Conservation (phyloP, 1,139 yeast genomes). For the Trichomonascaceae sp. region DNA sequence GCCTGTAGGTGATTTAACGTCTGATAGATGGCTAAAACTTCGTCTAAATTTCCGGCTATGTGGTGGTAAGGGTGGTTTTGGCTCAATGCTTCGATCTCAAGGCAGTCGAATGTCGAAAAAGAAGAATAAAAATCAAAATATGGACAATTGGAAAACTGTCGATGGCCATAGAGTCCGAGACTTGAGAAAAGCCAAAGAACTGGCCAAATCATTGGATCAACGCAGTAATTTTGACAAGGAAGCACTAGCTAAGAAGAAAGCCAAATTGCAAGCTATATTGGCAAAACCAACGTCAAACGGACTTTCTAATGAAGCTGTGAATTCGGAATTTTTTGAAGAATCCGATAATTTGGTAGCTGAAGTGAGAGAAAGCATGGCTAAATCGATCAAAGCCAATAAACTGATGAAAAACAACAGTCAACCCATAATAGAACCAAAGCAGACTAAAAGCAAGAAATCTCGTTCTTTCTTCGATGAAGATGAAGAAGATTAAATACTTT, state of each 20-base stretch:
- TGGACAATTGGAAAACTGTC: constrained; percentile 33
- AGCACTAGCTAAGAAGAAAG: constrained; percentile 30
- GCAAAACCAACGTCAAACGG: constrained; percentile 14
- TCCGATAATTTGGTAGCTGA: constrained; percentile 27
- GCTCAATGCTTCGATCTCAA: constrained; percentile 38
- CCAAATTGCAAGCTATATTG: constrained; percentile 31
- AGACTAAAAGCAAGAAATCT: background rate
- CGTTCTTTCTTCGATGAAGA: constrained; percentile 1
- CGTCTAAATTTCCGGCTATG: constrained; percentile 26
- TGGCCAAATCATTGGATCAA: constrained; percentile 32
- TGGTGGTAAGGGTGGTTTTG: constrained; percentile 52
- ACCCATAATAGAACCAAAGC: background rate
- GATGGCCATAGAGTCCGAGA: constrained; percentile 37
- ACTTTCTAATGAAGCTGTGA: constrained; percentile 20
- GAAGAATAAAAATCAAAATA: constrained; percentile 20
- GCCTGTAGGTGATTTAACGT: background rate
- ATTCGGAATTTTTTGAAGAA: constrained; percentile 34
- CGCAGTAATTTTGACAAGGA: constrained; percentile 23
- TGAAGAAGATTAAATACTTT: constrained; percentile 1
- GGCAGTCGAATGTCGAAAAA: constrained; percentile 36
- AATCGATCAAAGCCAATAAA: too few species aligned
- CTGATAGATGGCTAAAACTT: constrained; percentile 10
- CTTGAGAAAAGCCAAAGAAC: constrained; percentile 32
- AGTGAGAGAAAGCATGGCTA: constrained; percentile 12
- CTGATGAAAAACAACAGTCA: background rate